Evolutionary conservation across 805 yeast genomes (phyloP), one percentile per base, ranked within the genome.

Genomic region (Priceomyces medius): DNA sequence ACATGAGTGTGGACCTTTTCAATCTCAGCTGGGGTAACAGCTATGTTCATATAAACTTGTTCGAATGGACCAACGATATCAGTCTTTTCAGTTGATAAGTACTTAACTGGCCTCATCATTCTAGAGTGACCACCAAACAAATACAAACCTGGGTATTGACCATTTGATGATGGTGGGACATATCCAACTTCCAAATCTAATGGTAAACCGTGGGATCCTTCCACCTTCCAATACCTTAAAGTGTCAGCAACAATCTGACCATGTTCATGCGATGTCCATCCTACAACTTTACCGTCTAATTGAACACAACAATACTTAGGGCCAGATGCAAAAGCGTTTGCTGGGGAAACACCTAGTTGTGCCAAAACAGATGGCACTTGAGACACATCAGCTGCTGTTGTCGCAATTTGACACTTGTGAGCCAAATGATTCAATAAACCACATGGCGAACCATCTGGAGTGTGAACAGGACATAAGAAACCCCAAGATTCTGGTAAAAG

Each of bases 361-460:
- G 78, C 75, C 48, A 90, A 72, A 2, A 82, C 76, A 7, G 68
- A 63, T 20, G 95, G 86, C 31, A 93, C 81, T 20, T 70, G 68
- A 4, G 88, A 76, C 13, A 84, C 91, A 58, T 90, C 95, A 4
- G 85, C 69, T 18, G 81, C 81, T 32, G 65, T 63, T 7, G 97
- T 90, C 5, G 96, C 80, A 46, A 93, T 85, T 54, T 77, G 75
- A 76, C 99, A 93, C 66, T 88, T 89, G 69, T 93, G 97, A 7
- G 98, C 85, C 71, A 93, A 82, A 76, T 93, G 99, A 68, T 93
- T 93, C 58, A 93, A 73, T 63, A 93, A 75, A 73, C 99, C 99
- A 81, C 99, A 93, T 16, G 99, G 99, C 38, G 98, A 86, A 55
- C 99, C 99, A 84, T 93, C 99, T 4, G 99, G 99, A 10, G 99